phyloP scores from a whole-genome alignment of 2,329 filamentous ascomycete species.

The Alternaria panax region DNA sequence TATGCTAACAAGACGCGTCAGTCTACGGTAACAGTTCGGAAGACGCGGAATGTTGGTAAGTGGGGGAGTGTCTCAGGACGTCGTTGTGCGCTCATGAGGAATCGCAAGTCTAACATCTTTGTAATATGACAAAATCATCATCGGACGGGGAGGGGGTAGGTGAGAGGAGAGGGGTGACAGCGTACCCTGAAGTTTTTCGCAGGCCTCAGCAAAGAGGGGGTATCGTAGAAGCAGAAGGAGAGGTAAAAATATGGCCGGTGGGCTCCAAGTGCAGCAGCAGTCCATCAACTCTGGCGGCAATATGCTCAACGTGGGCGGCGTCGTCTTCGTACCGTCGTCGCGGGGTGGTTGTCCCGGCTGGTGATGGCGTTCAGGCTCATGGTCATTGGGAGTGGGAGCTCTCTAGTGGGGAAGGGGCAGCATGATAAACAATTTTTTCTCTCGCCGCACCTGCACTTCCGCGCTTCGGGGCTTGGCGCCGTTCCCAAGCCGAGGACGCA shows the following conservation, averaged over 20 bases:
- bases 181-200: conserved; percentile 20
- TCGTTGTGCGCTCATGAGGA: conserved; percentile 47
- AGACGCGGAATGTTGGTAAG: conserved; percentile 24
- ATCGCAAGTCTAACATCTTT: conserved; percentile 54
- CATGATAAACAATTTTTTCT: conserved; percentile 34
- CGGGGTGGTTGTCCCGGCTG: conserved; percentile 22
- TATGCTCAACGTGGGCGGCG: conserved; percentile 8
- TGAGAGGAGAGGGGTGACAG: conserved; percentile 6
- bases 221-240: conserved; percentile 1
- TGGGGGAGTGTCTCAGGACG: conserved; percentile 43
- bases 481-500: conserved; percentile 1
- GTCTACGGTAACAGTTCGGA: conserved; percentile 23
- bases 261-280: conserved; percentile 13
- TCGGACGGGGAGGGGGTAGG: conserved; percentile 16
- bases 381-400: conserved; percentile 35
- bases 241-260: conserved; percentile 19
- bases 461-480: conserved; percentile 18
- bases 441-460: conserved; percentile 16
- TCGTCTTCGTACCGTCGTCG: conserved; percentile 13
- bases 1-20: conserved; percentile 30
- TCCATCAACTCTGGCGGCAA: conserved; percentile 13
- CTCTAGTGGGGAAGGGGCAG: conserved; percentile 29
- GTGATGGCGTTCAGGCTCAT: conserved; percentile 33
- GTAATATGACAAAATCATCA: conserved; percentile 49
- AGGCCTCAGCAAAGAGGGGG: conserved; percentile 8